Evolutionary conservation across 805 yeast species (phyloP).

Genomic region (Torulaspora microellipsoides): DNA sequence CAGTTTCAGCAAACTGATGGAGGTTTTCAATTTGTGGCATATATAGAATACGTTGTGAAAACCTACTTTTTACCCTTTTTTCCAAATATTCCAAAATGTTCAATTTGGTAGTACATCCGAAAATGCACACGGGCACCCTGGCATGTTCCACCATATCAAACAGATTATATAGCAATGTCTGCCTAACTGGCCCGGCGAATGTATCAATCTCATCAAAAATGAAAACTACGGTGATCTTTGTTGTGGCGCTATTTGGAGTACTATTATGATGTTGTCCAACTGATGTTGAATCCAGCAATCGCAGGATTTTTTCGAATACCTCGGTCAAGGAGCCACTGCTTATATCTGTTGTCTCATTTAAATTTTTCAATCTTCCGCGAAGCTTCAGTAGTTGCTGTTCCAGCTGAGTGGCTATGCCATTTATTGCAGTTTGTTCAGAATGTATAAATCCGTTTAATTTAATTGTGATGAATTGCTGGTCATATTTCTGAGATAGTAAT

Average conservation of each 20-base stretch:
- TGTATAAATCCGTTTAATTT: conserved; percentile 68
- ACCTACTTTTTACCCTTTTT: conserved; percentile 85
- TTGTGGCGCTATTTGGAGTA: conserved; percentile 23
- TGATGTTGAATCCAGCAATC: conserved; percentile 42
- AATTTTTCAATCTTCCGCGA: conserved; percentile 21
- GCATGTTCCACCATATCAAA: conserved; percentile 78
- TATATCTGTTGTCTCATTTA: conserved; percentile 31
- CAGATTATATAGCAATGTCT: conserved; percentile 79
- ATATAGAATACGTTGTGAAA: conserved; percentile 70
- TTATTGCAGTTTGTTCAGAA: conserved; percentile 68
- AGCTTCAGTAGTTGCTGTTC: conserved; percentile 44
- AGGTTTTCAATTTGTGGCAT: conserved; percentile 48
- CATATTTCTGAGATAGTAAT: conserved; percentile 39
- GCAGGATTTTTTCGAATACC: conserved; percentile 56
- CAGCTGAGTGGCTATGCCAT: conserved; percentile 81
- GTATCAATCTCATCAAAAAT: conserved; percentile 81
- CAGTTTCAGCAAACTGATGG: conserved; percentile 48
- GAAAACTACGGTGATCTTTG: conserved; percentile 59
- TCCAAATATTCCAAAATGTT: conserved; percentile 79
- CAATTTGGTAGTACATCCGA: conserved; percentile 73
- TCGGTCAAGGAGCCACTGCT: conserved; percentile 53
- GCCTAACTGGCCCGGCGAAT: conserved; percentile 68
- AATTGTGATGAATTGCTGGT: conserved; percentile 55
- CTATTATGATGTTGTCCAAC: conserved; percentile 10
- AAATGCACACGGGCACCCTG: conserved; percentile 68